phyloP scores from a whole-genome alignment of 257 asterid species.

The Nicotiana paniculata region DNA sequence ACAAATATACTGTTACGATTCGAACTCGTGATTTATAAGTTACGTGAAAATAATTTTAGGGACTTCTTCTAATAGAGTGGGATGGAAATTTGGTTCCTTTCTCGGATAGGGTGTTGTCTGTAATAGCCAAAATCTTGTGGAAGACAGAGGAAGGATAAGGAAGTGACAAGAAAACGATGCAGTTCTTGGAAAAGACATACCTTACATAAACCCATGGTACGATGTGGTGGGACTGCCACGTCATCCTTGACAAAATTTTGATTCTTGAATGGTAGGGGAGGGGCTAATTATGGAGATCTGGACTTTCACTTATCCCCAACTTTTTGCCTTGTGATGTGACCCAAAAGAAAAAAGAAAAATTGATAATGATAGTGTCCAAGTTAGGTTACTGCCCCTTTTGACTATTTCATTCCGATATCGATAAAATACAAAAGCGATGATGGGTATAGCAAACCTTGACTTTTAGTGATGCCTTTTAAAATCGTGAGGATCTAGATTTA shows the following conservation, averaged over 20 bases:
- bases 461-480: too few species aligned
- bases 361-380: too few species aligned
- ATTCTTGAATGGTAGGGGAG: neutral
- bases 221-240: neutral
- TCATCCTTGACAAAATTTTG: neutral
- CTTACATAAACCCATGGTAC: constrained; percentile 11
- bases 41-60: too few species aligned
- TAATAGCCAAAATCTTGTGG: neutral
- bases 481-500: too few species aligned
- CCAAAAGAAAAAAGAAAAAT: too few species aligned
- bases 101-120: neutral
- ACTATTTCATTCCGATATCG: too few species aligned
- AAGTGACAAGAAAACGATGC: constrained; percentile 3
- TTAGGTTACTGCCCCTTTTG: too few species aligned
- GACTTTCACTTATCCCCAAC: neutral
- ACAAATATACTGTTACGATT: rapidly evolving
- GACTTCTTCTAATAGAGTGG: too few species aligned
- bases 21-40: too few species aligned
- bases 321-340: too few species aligned
- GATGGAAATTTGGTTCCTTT: neutral
- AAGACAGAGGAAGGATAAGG: neutral
- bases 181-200: neutral
- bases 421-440: rapidly evolving
- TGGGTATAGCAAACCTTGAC: too few species aligned
- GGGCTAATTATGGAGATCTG: neutral